A percentile compares a stretch with the other conserved stretches of the same genome.
Conservation (phyloP, 2,329 filamentous ascomycete species). For the Xylaria sp. region DNA sequence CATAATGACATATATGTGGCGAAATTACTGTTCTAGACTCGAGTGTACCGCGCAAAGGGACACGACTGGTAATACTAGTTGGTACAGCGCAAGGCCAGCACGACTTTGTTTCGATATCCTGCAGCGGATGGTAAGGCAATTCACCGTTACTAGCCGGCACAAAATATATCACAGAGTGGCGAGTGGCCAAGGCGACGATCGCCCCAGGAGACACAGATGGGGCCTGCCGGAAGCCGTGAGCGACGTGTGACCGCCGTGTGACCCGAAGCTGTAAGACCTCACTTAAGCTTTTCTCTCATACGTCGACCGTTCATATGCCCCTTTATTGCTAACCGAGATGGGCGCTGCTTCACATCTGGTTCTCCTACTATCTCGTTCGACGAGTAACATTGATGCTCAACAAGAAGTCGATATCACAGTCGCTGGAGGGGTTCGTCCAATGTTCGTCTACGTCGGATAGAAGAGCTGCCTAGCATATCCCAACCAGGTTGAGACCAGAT, state of each 20-base stretch:
- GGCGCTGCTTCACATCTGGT: slow-evolving; percentile 12
- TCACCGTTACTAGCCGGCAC: background rate
- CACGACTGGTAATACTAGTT: background rate
- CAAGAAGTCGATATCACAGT: slow-evolving; percentile 10
- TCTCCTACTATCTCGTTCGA: background rate
- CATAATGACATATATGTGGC: slow-evolving; percentile 16
- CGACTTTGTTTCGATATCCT: slow-evolving; percentile 22
- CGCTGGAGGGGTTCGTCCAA: slow-evolving; percentile 29
- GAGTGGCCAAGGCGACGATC: slow-evolving; percentile 13
- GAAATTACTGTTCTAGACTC: slow-evolving; percentile 19
- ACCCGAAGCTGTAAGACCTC: slow-evolving; percentile 27
- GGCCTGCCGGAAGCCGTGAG: slow-evolving; percentile 27
- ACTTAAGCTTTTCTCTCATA: slow-evolving; percentile 23
- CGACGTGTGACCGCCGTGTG: slow-evolving; percentile 27
- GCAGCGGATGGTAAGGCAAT: slow-evolving; percentile 14
- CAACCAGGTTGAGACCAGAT: slow-evolving; percentile 19
- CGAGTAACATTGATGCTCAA: slow-evolving; percentile 13
- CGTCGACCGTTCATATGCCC: background rate
- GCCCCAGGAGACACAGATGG: slow-evolving; percentile 23
- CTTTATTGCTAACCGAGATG: slow-evolving; percentile 10
- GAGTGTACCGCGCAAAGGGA: background rate
- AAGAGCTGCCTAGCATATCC: slow-evolving; percentile 18
- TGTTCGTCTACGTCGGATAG: slow-evolving; percentile 19
- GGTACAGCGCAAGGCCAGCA: slow-evolving; percentile 21
- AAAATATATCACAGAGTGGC: slow-evolving; percentile 20